These are phyloP conservation scores for Globisporangium paroecandrum DNA, from an alignment of 352 stramenopile species.

Conservation along the genomic window DNA sequence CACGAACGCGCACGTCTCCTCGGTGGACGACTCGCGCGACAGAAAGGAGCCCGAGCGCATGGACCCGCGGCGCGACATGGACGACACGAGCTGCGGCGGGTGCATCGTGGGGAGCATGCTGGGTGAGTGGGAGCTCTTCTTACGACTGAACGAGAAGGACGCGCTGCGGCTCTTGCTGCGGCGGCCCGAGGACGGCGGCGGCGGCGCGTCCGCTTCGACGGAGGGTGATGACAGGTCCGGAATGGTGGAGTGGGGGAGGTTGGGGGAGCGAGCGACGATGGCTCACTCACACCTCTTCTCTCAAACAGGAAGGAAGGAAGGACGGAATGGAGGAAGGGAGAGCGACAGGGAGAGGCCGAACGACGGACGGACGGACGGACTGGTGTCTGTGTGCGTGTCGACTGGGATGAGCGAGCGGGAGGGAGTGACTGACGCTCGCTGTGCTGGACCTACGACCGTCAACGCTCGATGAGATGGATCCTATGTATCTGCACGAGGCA, in stretches of 20 bases:
- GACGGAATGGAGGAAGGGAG: neutral
- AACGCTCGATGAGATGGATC: neutral
- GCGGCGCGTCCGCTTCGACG: neutral
- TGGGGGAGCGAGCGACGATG: neutral
- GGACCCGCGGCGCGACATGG: slow-evolving; percentile 31
- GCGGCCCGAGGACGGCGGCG: neutral
- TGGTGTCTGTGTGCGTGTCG: too few relatives aligned
- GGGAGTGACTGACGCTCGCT: too few relatives aligned
- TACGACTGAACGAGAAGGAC: slow-evolving; percentile 7
- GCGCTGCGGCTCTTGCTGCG: slow-evolving; percentile 1
- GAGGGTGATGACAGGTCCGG: neutral
- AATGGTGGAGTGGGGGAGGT: slow-evolving; percentile 4
- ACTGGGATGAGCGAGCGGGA: neutral
- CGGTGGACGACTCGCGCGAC: slow-evolving; percentile 35
- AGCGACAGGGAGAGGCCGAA: neutral
- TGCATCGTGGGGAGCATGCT: slow-evolving; percentile 38
- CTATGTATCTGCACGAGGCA: too few relatives aligned
- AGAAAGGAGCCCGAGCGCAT: slow-evolving; percentile 28
- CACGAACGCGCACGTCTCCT: slow-evolving; percentile 60
- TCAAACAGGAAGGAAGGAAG: neutral
- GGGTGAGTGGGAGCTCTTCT: neutral
- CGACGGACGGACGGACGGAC: neutral
- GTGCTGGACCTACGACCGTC: too few relatives aligned
- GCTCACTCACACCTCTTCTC: neutral
- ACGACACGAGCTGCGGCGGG: slow-evolving; percentile 31